Conservation (phyloP, 1,284 basidiomycete species). For the Marasmius tenuissimus region DNA sequence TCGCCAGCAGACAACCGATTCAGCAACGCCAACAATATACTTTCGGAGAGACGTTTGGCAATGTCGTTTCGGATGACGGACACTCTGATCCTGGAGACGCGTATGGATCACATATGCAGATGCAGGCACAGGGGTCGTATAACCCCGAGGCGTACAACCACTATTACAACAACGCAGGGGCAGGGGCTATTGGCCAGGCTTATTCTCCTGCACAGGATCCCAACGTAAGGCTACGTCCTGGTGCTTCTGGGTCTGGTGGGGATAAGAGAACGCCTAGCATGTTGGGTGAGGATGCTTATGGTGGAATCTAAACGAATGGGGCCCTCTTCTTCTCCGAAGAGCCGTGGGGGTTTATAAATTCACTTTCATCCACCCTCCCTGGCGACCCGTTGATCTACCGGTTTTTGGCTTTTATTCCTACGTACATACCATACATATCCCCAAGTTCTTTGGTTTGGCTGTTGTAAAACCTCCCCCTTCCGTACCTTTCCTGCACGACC, state of each 20-base stretch:
- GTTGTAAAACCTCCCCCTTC: too few species aligned
- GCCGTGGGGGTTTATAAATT: too few species aligned
- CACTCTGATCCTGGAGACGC: not conserved
- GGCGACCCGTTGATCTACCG: too few species aligned
- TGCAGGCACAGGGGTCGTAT: not conserved
- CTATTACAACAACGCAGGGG: not conserved
- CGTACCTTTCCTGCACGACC: too few species aligned
- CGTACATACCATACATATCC: too few species aligned
- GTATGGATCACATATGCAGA: not conserved
- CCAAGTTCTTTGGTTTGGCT: too few species aligned
- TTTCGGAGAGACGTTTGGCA: not conserved
- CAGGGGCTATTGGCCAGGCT: not conserved
- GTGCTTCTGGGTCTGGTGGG: not conserved
- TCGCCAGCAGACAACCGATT: not conserved
- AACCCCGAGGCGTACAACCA: conserved; percentile 7
- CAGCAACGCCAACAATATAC: conserved; percentile 4
- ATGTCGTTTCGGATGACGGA: not conserved
- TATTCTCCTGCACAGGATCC: not conserved
- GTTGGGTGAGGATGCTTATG: not conserved
- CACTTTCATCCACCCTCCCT: too few species aligned
- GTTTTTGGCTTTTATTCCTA: too few species aligned
- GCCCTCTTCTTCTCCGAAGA: not conserved
- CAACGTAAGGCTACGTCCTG: not conserved
- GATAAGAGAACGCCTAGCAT: not conserved
- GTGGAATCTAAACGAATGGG: not conserved